phyloP scores from a whole-genome alignment of 108 stramenopile genomes.

The Pseudonitzschia pungens region DNA sequence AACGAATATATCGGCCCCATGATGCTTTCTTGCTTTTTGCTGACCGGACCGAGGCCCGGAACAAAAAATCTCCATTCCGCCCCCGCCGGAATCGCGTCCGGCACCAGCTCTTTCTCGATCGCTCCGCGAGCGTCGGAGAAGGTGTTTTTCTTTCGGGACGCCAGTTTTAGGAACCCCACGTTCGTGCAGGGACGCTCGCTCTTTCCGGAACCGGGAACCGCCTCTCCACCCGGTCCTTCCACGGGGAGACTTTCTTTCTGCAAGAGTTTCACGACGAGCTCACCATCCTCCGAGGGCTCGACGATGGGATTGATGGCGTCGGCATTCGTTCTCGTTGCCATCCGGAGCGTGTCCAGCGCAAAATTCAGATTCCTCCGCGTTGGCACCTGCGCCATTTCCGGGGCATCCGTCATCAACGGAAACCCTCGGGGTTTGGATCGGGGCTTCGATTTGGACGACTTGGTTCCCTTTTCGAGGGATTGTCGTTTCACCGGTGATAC shows the following conservation, averaged over 20 bases:
- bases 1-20: constrained; percentile 60
- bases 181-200: too few relatives aligned
- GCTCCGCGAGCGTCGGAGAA: constrained; percentile 58
- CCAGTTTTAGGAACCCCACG: constrained; percentile 71
- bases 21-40: constrained; percentile 62
- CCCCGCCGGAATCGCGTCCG: constrained; percentile 35
- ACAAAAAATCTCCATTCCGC: constrained; percentile 70
- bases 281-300: constrained; percentile 18
- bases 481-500: neutral
- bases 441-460: neutral
- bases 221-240: neutral
- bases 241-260: neutral
- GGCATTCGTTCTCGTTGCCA: neutral
- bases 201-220: neutral
- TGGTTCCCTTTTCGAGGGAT: neutral
- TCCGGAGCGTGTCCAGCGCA: constrained; percentile 16
- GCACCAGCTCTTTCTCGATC: constrained; percentile 62
- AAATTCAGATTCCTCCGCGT: constrained; percentile 15
- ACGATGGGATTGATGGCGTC: constrained; percentile 8
- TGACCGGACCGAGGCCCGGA: constrained; percentile 75
- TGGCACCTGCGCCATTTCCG: neutral
- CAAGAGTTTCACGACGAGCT: constrained; percentile 31
- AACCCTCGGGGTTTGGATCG: constrained; percentile 6
- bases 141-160: constrained; percentile 52
- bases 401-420: neutral